A percentile compares a stretch with the other conserved stretches of the same genome.
These are phyloP conservation scores for Naumovozyma dairenensis DNA, from an alignment of 805 yeast genomes.

Conservation along the genomic window DNA sequence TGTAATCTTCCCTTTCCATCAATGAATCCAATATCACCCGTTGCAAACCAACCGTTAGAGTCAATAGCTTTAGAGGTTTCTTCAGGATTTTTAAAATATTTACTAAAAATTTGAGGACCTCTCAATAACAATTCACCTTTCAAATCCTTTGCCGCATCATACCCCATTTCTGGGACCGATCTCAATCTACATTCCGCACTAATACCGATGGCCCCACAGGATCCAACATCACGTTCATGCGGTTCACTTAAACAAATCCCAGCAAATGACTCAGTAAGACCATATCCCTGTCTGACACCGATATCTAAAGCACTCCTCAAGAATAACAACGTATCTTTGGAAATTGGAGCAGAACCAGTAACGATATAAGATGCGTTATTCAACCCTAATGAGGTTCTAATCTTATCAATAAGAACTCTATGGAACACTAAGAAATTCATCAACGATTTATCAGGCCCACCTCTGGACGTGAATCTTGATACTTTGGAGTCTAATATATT, in stretches of 20 bases:
- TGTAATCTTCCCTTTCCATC: conserved; percentile 43
- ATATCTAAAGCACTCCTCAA: conserved; percentile 51
- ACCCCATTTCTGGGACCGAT: conserved; percentile 57
- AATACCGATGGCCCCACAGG: conserved; percentile 51
- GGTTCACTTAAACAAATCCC: conserved; percentile 41
- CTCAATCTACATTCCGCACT: conserved; percentile 48
- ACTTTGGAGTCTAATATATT: conserved; percentile 19
- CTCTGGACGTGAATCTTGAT: conserved; percentile 19
- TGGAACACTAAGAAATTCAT: conserved; percentile 29
- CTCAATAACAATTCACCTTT: conserved; percentile 55
- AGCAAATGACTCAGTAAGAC: conserved; percentile 64
- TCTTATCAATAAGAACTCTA: conserved; percentile 32
- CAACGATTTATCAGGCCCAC: conserved; percentile 33
- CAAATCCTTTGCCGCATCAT: conserved; percentile 33
- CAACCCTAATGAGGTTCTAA: conserved; percentile 40
- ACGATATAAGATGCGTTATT: conserved; percentile 33
- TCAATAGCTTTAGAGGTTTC: conserved; percentile 46
- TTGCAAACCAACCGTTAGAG: conserved; percentile 52
- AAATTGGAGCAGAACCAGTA: conserved; percentile 64
- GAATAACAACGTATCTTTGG: conserved; percentile 50
- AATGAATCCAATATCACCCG: conserved; percentile 56
- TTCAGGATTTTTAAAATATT: conserved; percentile 46
- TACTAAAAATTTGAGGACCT: conserved; percentile 52
- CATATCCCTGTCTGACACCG: conserved; percentile 62
- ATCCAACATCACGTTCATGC: conserved; percentile 40